A percentile compares a stretch with the other conserved stretches of the same genome.
Evolutionary conservation across 1,284 basidiomycete species (phyloP).

Genomic region (Paramarasmius palmivorus): DNA sequence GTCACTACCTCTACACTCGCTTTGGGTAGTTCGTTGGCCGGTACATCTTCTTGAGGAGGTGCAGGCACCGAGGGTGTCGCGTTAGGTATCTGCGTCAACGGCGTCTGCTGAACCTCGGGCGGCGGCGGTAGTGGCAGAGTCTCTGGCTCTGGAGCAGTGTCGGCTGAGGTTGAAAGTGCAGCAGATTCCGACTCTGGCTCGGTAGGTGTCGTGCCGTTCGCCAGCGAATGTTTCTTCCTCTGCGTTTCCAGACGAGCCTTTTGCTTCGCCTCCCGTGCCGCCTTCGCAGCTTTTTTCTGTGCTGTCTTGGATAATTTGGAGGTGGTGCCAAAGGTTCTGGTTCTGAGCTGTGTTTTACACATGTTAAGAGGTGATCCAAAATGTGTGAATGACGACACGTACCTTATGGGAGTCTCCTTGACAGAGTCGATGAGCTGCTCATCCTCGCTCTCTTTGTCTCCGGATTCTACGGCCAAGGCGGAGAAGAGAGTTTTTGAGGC

Average conservation of each 20-base stretch:
- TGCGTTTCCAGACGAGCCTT: conserved; percentile 35
- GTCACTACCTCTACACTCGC: background rate
- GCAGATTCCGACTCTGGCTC: background rate
- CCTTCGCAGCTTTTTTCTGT: conserved; percentile 68
- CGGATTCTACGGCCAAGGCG: conserved; percentile 52
- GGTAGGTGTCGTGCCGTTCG: conserved; percentile 6
- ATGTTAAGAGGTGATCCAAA: background rate
- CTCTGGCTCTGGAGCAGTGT: conserved; percentile 2
- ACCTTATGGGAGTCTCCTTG: conserved; percentile 34
- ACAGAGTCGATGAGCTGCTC: conserved; percentile 37
- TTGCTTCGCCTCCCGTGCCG: conserved; percentile 60
- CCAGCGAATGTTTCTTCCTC: background rate
- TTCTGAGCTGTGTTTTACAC: background rate
- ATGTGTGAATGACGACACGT: conserved; percentile 14
- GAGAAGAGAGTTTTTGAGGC: conserved; percentile 50
- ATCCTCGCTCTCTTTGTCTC: conserved; percentile 46
- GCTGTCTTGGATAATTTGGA: conserved; percentile 66
- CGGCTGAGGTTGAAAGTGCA: conserved; percentile 1
- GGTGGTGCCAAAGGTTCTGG: conserved; percentile 20
- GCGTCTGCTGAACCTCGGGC: background rate
- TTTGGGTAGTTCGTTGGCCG: background rate
- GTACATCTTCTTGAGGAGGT: no score
- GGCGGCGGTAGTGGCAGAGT: background rate
- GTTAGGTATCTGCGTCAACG: no score
- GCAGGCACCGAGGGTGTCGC: no score